phyloP scores from a whole-genome alignment of 2,329 filamentous ascomycete species.

The Diaporthe capsici region DNA sequence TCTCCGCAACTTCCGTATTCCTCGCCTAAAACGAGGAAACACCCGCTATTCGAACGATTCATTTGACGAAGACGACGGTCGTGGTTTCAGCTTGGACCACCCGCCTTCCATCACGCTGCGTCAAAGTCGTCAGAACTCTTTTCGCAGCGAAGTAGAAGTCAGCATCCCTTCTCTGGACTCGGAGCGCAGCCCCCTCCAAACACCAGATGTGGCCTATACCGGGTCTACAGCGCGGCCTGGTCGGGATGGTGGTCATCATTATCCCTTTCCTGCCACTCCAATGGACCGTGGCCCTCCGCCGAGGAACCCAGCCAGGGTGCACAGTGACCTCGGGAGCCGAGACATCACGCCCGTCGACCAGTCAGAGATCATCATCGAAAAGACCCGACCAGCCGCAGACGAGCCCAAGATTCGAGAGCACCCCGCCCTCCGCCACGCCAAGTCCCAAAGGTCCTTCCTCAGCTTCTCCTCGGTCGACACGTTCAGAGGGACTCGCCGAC shows the following conservation, averaged over 20 bases:
- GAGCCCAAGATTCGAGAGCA: slow-evolving; percentile 12
- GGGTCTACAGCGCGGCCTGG: neutral
- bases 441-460: slow-evolving; percentile 38
- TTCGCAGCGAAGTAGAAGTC: slow-evolving; percentile 49
- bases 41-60: slow-evolving; percentile 46
- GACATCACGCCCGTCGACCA: slow-evolving; percentile 21
- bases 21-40: slow-evolving; percentile 40
- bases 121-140: slow-evolving; percentile 45
- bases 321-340: slow-evolving; percentile 5
- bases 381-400: slow-evolving; percentile 9
- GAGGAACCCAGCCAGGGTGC: slow-evolving; percentile 35
- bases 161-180: slow-evolving; percentile 47
- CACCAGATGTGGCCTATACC: slow-evolving; percentile 45
- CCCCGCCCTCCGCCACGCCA: slow-evolving; percentile 36
- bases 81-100: slow-evolving; percentile 40
- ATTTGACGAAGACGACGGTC: slow-evolving; percentile 45
- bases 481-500: slow-evolving; percentile 30
- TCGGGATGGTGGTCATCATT: neutral
- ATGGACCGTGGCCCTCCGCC: slow-evolving; percentile 15
- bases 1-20: slow-evolving; percentile 38
- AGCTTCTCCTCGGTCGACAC: slow-evolving; percentile 39
- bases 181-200: slow-evolving; percentile 45
- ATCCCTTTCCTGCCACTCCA: slow-evolving; percentile 10
- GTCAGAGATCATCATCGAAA: slow-evolving; percentile 27
- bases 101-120: slow-evolving; percentile 41